Evolutionary conservation across 345 rosid genomes (phyloP), one percentile per base, ranked within the genome.

Genomic region (Populus euphratica): DNA sequence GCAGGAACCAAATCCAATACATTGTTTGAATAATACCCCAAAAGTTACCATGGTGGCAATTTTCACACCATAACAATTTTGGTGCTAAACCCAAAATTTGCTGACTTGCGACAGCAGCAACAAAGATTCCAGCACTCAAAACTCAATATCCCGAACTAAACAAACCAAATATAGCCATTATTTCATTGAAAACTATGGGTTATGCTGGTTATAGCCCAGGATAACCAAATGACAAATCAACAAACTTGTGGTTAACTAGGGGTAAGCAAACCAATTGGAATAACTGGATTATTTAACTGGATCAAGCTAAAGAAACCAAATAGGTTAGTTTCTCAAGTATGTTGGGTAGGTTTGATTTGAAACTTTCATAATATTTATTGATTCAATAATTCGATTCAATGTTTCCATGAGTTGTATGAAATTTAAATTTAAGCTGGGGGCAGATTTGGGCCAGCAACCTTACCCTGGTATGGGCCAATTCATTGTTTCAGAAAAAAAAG

Each of bases 161-260:
- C 12, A 63, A 36, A 56, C 16, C 33, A 47, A 31, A 70, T 36
- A 27, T 31, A 5, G 17, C 23, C 44, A 21, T 39, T 39, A 66
- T 49, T 39, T 75, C 49, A 36, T 13, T 25, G 23, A 16, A 41
- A 47, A 47, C 52, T 47, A 47, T 47, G 52, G 52, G 52, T 47
- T 16, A 47, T 47, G 17, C 17, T 1, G 12, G 52, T 47, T 47
- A 47, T 47, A 47, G 17, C 52, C 52, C 52, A 72, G 41, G 16
- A 39, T 11, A 67, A 76, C 56, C 70, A 67, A 64, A 74, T 36
- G 44, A 49, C 6, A 35, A 67, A 72, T 36, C 59, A 56, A 67
- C 6, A 74, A 62, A 38, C 33, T 77, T n/a, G 14, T 73, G 52
- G 66, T 73, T 65, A 13, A 47, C 52, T 47, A 14, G 52, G 18